Percentiles rank a stretch among this genome's conserved stretches.
Conservation (phyloP, 2,329 filamentous ascomycete species). For the Fulvia fulva region DNA sequence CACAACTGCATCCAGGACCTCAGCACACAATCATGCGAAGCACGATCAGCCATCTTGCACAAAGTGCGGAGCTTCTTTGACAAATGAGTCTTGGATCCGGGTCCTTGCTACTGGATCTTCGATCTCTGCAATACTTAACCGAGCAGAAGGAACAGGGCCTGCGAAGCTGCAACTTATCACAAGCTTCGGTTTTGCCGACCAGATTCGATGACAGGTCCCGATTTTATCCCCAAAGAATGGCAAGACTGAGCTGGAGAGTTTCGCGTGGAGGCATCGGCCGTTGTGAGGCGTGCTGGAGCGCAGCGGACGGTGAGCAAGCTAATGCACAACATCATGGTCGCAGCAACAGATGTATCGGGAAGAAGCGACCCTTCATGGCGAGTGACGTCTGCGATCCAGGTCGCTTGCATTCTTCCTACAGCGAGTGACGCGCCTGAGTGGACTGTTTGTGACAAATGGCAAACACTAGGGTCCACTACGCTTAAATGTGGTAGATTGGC, state of each 20-base stretch:
- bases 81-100: slow-evolving; percentile 1
- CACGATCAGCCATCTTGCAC: not conserved
- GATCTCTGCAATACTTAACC: not conserved
- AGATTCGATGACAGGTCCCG: not conserved
- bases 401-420: not conserved
- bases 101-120: not conserved
- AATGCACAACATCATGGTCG: slow-evolving; percentile 2
- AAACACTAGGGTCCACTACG: not conserved
- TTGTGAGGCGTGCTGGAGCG: not conserved
- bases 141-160: not conserved
- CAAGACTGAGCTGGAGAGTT: slow-evolving; percentile 3
- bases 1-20: not conserved
- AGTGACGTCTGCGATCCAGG: not conserved
- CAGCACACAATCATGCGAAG: not conserved
- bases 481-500: not conserved
- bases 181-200: not conserved
- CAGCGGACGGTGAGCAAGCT: not conserved
- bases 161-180: not conserved
- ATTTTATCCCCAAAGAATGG: not conserved
- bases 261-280: slow-evolving; percentile 1
- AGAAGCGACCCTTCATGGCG: not conserved
- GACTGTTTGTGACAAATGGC: slow-evolving; percentile 2
- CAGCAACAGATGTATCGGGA: not conserved
- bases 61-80: not conserved
- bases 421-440: not conserved